phyloP scores from a whole-genome alignment of 2,329 filamentous ascomycete species.

The Microdochium trichocladiopsis region DNA sequence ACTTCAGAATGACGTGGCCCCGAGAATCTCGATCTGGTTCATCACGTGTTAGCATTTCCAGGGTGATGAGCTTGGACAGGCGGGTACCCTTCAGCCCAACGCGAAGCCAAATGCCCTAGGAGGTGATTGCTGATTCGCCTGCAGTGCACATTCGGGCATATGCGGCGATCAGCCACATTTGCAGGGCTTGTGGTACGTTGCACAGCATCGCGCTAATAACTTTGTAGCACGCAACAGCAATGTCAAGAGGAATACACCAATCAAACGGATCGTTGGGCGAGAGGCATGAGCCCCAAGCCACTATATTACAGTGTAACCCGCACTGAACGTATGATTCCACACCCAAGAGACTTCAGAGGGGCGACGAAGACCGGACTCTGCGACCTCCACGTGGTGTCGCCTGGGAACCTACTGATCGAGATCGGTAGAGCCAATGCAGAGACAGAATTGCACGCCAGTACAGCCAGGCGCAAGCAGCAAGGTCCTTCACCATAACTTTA shows the following conservation, averaged over 20 bases:
- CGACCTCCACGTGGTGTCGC: neutral
- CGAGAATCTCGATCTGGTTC: neutral
- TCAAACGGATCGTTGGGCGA: too few relatives aligned
- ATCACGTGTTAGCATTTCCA: neutral
- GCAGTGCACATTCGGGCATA: neutral
- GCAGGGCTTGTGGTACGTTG: neutral
- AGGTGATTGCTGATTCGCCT: neutral
- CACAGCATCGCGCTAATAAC: neutral
- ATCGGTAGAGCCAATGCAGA: neutral
- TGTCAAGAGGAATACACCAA: too few relatives aligned
- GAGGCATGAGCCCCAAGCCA: too few relatives aligned
- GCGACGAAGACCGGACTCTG: neutral
- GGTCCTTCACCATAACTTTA: neutral
- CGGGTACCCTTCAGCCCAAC: neutral
- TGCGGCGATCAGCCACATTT: neutral
- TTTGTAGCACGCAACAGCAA: too few relatives aligned
- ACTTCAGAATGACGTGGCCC: neutral
- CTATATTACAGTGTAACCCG: too few relatives aligned
- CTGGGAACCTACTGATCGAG: neutral
- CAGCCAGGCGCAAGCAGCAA: neutral
- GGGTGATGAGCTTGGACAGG: neutral
- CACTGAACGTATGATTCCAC: neutral
- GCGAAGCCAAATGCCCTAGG: neutral
- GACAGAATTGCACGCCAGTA: neutral
- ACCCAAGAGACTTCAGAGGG: neutral